Percentiles rank a stretch among this genome's conserved stretches.
These are phyloP conservation scores for Odonthalia washingtoniensis DNA, from an alignment of 31 red algal species.

Conservation along the genomic window DNA sequence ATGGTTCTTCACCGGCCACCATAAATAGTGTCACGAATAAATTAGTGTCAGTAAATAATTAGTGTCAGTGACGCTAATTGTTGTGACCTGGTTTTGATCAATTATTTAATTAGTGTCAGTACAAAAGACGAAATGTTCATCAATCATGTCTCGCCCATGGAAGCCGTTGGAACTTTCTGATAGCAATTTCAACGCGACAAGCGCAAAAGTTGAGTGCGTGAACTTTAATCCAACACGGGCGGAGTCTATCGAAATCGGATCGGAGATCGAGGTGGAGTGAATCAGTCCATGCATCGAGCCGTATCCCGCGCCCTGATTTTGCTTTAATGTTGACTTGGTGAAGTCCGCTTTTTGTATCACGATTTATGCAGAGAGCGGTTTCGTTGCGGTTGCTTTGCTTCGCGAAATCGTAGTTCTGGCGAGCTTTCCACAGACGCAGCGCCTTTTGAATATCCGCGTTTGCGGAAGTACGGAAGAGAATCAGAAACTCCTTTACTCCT, in stretches of 20 bases:
- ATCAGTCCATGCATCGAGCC: neutral
- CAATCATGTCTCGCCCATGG: too few relatives aligned
- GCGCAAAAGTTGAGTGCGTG: neutral
- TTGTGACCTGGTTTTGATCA: too few relatives aligned
- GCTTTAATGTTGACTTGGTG: neutral
- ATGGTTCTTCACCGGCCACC: too few relatives aligned
- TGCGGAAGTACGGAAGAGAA: neutral
- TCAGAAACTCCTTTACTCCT: neutral
- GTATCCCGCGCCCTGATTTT: neutral
- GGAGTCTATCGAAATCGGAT: neutral
- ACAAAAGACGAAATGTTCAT: too few relatives aligned
- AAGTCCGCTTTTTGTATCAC: neutral
- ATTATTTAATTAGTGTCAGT: too few relatives aligned
- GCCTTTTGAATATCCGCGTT: conserved; percentile 11
- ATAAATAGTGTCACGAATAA: too few relatives aligned
- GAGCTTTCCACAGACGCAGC: neutral
- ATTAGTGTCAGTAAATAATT: too few relatives aligned
- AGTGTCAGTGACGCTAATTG: too few relatives aligned
- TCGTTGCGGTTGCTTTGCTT: neutral
- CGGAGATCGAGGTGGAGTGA: neutral
- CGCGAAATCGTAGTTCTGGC: neutral
- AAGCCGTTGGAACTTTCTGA: neutral
- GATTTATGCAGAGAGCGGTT: neutral
- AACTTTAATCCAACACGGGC: neutral
- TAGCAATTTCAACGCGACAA: neutral